Evolutionary conservation across 495 filamentous ascomycete species (phyloP).

Genomic region (Lineolata rhizophorae): DNA sequence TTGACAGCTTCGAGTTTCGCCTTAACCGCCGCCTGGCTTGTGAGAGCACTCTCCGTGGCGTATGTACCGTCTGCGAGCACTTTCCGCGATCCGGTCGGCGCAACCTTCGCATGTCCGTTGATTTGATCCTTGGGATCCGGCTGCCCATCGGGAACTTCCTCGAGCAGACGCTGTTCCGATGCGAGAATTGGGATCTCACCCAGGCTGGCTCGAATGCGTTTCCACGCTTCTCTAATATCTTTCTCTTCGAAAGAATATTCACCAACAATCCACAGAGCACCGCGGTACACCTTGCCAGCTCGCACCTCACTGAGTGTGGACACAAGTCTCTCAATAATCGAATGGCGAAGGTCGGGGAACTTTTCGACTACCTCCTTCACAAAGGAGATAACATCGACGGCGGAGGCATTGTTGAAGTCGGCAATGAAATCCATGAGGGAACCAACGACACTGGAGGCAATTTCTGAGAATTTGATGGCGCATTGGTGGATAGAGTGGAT

Average conservation of each 20-base stretch:
- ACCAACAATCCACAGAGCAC: slow-evolving; percentile 92
- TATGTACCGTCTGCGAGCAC: slow-evolving; percentile 95
- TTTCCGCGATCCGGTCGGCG: slow-evolving; percentile 66
- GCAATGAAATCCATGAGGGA: slow-evolving; percentile 99
- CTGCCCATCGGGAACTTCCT: slow-evolving; percentile 47
- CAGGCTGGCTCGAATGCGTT: slow-evolving; percentile 76
- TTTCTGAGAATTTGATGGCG: slow-evolving; percentile 96
- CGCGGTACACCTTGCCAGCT: slow-evolving; percentile 91
- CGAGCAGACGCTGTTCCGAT: slow-evolving; percentile 79
- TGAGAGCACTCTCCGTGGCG: slow-evolving; percentile 82
- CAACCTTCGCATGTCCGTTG: slow-evolving; percentile 60
- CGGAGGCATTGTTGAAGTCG: slow-evolving; percentile 92
- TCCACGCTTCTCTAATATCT: slow-evolving; percentile 95
- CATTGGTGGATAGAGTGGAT: slow-evolving; percentile 96
- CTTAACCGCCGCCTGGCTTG: slow-evolving; percentile 69
- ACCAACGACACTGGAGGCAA: slow-evolving; percentile 89
- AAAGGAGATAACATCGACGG: slow-evolving; percentile 94
- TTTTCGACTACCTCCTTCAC: slow-evolving; percentile 99
- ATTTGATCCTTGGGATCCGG: slow-evolving; percentile 44
- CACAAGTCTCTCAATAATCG: slow-evolving; percentile 75
- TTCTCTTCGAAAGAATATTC: slow-evolving; percentile 88
- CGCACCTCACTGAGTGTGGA: slow-evolving; percentile 83
- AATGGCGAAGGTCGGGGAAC: slow-evolving; percentile 70
- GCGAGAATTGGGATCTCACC: slow-evolving; percentile 96
- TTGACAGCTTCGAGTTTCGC: slow-evolving; percentile 93